Percentiles rank a stretch among this genome's conserved stretches.
Evolutionary conservation across 441 rosid genomes (phyloP).

Genomic region (Capsella rubella): DNA sequence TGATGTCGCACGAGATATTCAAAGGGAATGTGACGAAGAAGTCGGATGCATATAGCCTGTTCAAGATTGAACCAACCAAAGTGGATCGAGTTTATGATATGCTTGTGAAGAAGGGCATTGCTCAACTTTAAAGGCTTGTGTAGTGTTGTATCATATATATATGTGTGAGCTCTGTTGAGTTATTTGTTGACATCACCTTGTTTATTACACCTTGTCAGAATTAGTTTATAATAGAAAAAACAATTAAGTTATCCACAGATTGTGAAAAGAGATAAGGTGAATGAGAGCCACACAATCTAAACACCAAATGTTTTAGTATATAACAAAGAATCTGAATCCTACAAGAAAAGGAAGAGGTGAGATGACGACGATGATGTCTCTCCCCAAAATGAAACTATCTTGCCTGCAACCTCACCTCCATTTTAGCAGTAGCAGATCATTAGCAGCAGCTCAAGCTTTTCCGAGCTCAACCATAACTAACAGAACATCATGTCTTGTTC

Average conservation of each 20-base stretch:
- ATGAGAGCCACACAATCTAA: constrained; percentile 41
- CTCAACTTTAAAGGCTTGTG: constrained; percentile 60
- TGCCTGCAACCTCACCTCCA: constrained; percentile 38
- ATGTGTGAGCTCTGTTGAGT: constrained; percentile 34
- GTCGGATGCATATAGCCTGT: constrained; percentile 76
- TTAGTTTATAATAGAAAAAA: constrained; percentile 31
- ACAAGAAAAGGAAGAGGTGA: constrained; percentile 9
- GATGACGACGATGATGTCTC: constrained; percentile 35
- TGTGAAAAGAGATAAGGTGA: constrained; percentile 36
- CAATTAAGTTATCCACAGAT: constrained; percentile 23
- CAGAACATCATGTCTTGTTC: constrained; percentile 24
- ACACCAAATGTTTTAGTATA: constrained; percentile 9
- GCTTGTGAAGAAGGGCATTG: constrained; percentile 92
- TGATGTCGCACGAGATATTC: constrained; percentile 77
- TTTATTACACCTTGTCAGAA: constrained; percentile 22
- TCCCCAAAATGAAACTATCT: constrained; percentile 35
- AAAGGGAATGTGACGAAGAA: constrained; percentile 75
- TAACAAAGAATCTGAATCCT: constrained; percentile 23
- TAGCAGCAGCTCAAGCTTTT: constrained; percentile 31
- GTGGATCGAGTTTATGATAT: constrained; percentile 89
- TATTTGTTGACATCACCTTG: constrained; percentile 27
- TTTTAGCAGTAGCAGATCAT: constrained; percentile 23
- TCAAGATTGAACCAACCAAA: constrained; percentile 81
- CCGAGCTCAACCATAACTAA: constrained; percentile 29
- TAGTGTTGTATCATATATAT: constrained; percentile 40